phyloP scores from a whole-genome alignment of 768 basidiomycete genomes.

The Leccinum uliginosum region DNA sequence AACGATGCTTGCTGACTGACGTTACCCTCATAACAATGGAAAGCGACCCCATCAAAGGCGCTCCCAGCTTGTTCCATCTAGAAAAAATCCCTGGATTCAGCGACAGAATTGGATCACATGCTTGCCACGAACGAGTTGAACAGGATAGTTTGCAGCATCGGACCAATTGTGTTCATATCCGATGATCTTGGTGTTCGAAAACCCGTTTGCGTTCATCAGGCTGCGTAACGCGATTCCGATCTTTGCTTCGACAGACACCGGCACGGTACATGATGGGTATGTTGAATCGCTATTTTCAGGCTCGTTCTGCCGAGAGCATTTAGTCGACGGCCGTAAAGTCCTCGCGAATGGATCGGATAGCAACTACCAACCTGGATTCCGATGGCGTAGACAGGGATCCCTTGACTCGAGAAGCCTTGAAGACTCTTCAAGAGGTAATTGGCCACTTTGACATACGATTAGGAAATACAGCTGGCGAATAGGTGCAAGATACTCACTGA shows the following conservation, averaged over 20 bases:
- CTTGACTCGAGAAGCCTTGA: conserved; percentile 62
- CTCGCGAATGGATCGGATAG: not conserved
- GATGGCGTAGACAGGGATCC: conserved; percentile 59
- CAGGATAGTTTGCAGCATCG: conserved; percentile 58
- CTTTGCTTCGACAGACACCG: conserved; percentile 50
- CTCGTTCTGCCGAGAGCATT: conserved; percentile 40
- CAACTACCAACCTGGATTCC: conserved; percentile 41
- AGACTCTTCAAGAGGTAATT: conserved; percentile 69
- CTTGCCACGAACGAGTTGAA: conserved; percentile 41
- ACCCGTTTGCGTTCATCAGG: conserved; percentile 59
- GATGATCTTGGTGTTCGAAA: conserved; percentile 55
- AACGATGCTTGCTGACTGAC: conserved; percentile 53
- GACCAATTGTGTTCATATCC: conserved; percentile 78
- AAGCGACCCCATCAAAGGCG: conserved; percentile 61
- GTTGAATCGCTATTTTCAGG: conserved; percentile 55
- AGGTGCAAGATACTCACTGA: conserved; percentile 38
- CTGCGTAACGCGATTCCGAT: conserved; percentile 53
- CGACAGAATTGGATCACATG: not conserved
- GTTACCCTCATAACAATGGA: conserved; percentile 66
- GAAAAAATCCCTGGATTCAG: not conserved
- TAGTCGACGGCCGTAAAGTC: not conserved
- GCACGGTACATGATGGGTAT: conserved; percentile 62
- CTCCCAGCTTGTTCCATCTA: conserved; percentile 53
- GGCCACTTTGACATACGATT: conserved; percentile 44
- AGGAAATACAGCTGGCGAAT: not conserved